phyloP scores from a whole-genome alignment of 1,139 yeast genomes.

The Pichia sp. region DNA sequence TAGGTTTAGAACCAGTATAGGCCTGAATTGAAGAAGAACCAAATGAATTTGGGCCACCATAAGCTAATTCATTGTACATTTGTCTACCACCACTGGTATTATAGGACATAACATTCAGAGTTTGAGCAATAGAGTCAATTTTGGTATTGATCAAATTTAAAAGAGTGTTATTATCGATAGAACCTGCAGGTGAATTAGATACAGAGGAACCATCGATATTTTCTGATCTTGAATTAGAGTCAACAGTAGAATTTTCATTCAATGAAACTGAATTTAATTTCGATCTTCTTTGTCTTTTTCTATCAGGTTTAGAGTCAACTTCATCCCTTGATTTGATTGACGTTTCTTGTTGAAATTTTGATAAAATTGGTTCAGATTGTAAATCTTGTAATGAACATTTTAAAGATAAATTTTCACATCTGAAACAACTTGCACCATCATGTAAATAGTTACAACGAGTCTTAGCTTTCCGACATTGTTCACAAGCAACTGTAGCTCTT shows the following conservation, averaged over 20 bases:
- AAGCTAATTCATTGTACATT: neutral
- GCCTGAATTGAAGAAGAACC: neutral
- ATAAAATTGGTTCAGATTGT: constrained; percentile 4
- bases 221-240: constrained; percentile 2
- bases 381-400: constrained; percentile 18
- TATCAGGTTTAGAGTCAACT: neutral
- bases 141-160: constrained; percentile 4
- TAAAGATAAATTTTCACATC: constrained; percentile 22
- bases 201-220: neutral
- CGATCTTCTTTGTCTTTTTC: constrained; percentile 1
- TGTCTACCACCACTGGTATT: neutral
- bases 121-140: constrained; percentile 8
- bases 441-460: constrained; percentile 22
- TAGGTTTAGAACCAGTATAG: too few species aligned
- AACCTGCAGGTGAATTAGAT: neutral
- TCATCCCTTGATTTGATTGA: constrained; percentile 5
- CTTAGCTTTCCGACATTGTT: constrained; percentile 22
- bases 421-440: constrained; percentile 20
- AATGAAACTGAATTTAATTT: neutral
- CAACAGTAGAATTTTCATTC: neutral
- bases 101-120: constrained; percentile 1
- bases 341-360: constrained; percentile 13
- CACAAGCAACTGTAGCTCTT: constrained; percentile 23
- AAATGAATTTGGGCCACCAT: too few species aligned
- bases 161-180: neutral